Evolutionary conservation across 169 alveolate genomes (phyloP).

Genomic region (Cryptosporidium muris): DNA sequence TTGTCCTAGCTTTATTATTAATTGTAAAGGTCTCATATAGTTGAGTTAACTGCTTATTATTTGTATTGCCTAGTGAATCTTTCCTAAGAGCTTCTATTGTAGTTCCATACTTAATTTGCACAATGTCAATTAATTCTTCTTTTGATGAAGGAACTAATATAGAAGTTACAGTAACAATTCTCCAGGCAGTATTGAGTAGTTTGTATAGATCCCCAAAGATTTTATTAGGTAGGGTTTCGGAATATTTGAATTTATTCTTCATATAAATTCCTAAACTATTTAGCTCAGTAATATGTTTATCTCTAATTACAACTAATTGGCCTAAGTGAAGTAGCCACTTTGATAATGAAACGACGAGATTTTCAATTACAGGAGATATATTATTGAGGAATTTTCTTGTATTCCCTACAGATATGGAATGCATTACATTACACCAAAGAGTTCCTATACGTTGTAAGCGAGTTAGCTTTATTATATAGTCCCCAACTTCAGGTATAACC

Average conservation of each 20-base stretch:
- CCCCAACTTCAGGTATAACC: conserved; percentile 36
- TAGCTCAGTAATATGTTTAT: background rate
- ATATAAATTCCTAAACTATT: conserved; percentile 14
- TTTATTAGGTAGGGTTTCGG: conserved; percentile 4
- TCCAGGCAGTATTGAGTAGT: conserved; percentile 54
- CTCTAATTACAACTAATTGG: conserved; percentile 5
- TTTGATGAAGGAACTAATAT: conserved; percentile 63
- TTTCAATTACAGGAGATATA: conserved; percentile 11
- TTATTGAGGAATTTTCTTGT: conserved; percentile 54
- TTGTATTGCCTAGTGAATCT: conserved; percentile 1
- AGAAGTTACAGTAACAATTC: conserved; percentile 42
- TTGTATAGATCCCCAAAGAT: conserved; percentile 42
- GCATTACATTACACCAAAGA: conserved; percentile 57
- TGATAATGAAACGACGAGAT: conserved; percentile 4
- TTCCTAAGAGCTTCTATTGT: conserved; percentile 56
- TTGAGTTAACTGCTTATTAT: conserved; percentile 17
- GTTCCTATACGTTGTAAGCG: conserved; percentile 64
- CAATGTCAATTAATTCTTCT: conserved; percentile 33
- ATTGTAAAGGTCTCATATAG: conserved; percentile 40
- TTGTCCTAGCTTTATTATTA: conserved; percentile 7
- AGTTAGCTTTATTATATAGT: conserved; percentile 41
- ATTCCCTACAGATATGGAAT: conserved; percentile 68
- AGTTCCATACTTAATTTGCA: conserved; percentile 59
- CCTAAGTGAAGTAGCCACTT: conserved; percentile 12
- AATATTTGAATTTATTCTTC: background rate